Conservation (phyloP, 2,329 filamentous ascomycete genomes). For the Tolypocladium ophioglossoides region DNA sequence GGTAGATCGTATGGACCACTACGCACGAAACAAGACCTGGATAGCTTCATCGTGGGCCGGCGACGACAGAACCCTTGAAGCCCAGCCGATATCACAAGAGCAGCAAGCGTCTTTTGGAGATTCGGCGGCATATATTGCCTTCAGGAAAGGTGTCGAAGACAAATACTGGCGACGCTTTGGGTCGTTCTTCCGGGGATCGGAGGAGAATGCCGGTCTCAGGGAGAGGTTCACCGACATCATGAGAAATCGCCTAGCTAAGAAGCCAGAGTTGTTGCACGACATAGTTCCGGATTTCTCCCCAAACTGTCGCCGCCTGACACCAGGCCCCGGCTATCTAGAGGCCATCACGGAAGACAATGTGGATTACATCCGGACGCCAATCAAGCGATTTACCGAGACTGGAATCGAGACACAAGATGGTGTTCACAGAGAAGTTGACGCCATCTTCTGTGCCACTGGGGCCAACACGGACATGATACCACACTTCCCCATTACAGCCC, state of each 20-base stretch:
- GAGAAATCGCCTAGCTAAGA: constrained; percentile 38
- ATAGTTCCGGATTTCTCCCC: constrained; percentile 54
- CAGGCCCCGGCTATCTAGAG: constrained; percentile 58
- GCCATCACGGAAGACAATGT: constrained; percentile 52
- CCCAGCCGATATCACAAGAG: constrained; percentile 43
- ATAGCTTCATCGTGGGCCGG: constrained; percentile 52
- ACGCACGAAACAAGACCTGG: constrained; percentile 56
- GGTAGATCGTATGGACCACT: constrained; percentile 48
- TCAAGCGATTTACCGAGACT: constrained; percentile 45
- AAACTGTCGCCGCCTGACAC: constrained; percentile 54
- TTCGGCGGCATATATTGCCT: constrained; percentile 48
- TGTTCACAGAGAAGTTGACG: constrained; percentile 45
- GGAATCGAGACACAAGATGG: constrained; percentile 53
- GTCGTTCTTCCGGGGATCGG: constrained; percentile 41
- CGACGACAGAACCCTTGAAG: constrained; percentile 40
- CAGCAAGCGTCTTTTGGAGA: constrained; percentile 49
- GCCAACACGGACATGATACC: constrained; percentile 50
- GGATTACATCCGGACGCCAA: constrained; percentile 45
- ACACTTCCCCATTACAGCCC: constrained; percentile 47
- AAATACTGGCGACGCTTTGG: constrained; percentile 52
- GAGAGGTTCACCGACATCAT: constrained; percentile 38
- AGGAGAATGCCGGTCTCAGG: constrained; percentile 35
- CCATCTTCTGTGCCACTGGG: constrained; percentile 59
- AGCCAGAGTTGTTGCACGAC: constrained; percentile 43
- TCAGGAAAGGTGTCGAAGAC: constrained; percentile 45